Percentiles rank a stretch among this genome's conserved stretches.
Evolutionary conservation across 2,329 filamentous ascomycete genomes (phyloP).

Genomic region (Ceratocystis harringtonii): DNA sequence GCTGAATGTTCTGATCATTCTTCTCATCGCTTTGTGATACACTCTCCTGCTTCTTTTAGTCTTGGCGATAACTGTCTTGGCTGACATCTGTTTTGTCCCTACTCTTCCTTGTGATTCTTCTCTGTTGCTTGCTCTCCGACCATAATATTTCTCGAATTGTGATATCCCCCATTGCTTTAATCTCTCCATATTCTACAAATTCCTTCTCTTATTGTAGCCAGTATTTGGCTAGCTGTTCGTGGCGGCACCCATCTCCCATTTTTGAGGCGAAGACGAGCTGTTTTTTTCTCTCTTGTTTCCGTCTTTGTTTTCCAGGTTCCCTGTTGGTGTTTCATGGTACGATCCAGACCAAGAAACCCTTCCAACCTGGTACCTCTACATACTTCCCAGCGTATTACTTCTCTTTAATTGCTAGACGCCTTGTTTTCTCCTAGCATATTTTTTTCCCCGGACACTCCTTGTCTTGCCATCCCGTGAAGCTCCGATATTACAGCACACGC

Average conservation of each 20-base stretch:
- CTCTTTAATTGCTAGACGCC: background rate
- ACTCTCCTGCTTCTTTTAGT: background rate
- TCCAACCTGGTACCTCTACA: background rate
- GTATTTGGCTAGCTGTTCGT: background rate
- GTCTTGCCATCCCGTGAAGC: background rate
- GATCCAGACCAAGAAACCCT: background rate
- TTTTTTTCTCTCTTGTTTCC: background rate
- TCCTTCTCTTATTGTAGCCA: background rate
- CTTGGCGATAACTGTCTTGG: background rate
- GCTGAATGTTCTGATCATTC: background rate
- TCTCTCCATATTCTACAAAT: background rate
- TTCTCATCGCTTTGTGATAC: background rate
- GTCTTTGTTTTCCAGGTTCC: background rate
- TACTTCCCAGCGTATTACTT: conserved; percentile 7
- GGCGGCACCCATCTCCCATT: background rate
- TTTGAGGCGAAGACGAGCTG: background rate
- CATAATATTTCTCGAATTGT: background rate
- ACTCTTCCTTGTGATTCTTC: background rate
- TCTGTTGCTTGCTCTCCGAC: background rate
- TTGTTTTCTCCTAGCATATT: background rate
- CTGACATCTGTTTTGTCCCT: background rate
- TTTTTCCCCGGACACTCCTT: background rate
- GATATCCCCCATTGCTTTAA: background rate
- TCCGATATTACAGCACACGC: background rate
- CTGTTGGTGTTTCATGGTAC: background rate